Conservation (phyloP, 306 rosid genomes). For the cucumber (Cucumis sativus) region DNA sequence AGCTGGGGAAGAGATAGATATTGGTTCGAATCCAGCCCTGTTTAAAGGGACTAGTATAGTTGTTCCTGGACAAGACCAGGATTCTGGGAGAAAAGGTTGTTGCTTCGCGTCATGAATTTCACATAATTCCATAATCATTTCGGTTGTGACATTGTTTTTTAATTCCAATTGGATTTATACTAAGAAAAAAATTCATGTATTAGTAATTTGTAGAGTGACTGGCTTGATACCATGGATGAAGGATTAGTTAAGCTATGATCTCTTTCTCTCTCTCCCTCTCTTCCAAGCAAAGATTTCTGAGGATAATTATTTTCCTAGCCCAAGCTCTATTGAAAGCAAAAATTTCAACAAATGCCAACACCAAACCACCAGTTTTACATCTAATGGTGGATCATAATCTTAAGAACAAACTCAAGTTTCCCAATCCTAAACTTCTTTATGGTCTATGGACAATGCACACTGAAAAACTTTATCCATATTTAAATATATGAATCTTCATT, state of each 20-base stretch:
- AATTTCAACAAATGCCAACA: too few species aligned
- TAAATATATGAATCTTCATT: too few species aligned
- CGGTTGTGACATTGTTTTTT: not conserved
- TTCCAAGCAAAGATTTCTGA: not conserved
- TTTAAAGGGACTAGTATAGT: slow-evolving; percentile 57
- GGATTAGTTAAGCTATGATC: not conserved
- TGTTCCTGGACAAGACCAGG: slow-evolving; percentile 40
- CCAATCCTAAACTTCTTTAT: too few species aligned
- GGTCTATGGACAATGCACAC: too few species aligned
- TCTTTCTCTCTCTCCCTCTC: not conserved
- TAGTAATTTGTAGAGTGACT: not conserved
- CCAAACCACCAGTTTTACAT: too few species aligned
- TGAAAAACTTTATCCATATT: too few species aligned
- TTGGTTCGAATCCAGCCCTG: slow-evolving; percentile 29
- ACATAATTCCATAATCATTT: slow-evolving; percentile 13
- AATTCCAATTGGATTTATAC: not conserved
- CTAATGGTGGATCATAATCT: too few species aligned
- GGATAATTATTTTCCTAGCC: too few species aligned
- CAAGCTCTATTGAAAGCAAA: too few species aligned
- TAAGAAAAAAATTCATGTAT: not conserved
- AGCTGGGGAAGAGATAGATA: slow-evolving; percentile 24
- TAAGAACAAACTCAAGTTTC: too few species aligned
- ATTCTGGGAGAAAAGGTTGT: slow-evolving; percentile 34
- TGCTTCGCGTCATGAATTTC: slow-evolving; percentile 29
- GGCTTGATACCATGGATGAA: slow-evolving; percentile 10